These are phyloP conservation scores for Amanita rubescens DNA, from an alignment of 768 basidiomycete species.

Conservation along the genomic window DNA sequence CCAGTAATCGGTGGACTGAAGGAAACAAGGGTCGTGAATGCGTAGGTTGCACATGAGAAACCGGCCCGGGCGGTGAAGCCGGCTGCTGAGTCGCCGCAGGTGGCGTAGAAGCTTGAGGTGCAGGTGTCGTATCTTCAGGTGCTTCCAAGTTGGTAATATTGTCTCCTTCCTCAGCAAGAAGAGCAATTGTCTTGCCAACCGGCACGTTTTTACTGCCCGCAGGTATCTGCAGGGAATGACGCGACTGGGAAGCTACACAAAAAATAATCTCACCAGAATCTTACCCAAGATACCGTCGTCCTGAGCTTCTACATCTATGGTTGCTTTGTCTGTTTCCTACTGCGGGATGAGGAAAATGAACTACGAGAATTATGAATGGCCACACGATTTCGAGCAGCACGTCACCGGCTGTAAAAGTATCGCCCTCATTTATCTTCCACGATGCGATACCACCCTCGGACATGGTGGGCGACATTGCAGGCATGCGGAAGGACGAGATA, in stretches of 20 bases:
- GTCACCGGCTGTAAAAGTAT: constrained; percentile 72
- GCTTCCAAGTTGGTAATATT: constrained; percentile 79
- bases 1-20: constrained; percentile 76
- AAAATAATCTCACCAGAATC: constrained; percentile 55
- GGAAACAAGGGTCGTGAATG: constrained; percentile 80
- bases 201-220: constrained; percentile 81
- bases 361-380: constrained; percentile 8
- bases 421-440: constrained; percentile 89
- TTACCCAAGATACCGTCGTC: constrained; percentile 94
- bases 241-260: background rate
- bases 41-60: constrained; percentile 28
- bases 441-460: constrained; percentile 86
- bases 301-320: constrained; percentile 97
- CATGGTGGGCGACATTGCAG: constrained; percentile 97
- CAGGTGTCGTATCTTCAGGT: constrained; percentile 38
- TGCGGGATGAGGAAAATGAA: constrained; percentile 2
- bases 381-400: constrained; percentile 85
- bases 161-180: constrained; percentile 94
- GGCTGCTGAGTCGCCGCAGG: constrained; percentile 19
- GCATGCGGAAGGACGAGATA: constrained; percentile 79
- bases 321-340: constrained; percentile 92
- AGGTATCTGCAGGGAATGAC: constrained; percentile 35
- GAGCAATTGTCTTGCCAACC: constrained; percentile 84
- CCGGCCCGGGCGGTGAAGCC: constrained; percentile 23
- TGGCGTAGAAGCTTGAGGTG: constrained; percentile 20